Evolutionary conservation across 2,329 filamentous ascomycete species (phyloP).

Genomic region (Dothistroma septosporum): DNA sequence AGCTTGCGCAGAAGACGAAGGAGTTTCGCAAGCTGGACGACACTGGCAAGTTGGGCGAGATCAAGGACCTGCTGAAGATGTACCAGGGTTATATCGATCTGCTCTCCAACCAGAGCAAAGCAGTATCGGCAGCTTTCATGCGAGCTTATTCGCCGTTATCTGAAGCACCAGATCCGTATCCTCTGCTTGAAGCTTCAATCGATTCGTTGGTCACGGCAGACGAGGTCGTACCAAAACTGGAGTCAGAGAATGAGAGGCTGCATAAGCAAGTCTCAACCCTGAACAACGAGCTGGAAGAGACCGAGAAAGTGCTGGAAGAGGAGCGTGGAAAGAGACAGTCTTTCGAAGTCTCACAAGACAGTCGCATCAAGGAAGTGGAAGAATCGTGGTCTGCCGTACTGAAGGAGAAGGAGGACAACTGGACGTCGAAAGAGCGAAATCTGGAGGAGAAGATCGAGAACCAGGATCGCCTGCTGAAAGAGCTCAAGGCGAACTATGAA

Average conservation of each 20-base stretch:
- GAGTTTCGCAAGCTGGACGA: constrained; percentile 95
- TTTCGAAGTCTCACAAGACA: constrained; percentile 72
- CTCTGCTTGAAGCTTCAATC: constrained; percentile 90
- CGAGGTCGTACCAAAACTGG: constrained; percentile 84
- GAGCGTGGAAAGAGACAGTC: constrained; percentile 70
- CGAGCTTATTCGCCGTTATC: constrained; percentile 89
- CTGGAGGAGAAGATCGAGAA: constrained; percentile 92
- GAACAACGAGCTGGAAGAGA: constrained; percentile 75
- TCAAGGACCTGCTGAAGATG: constrained; percentile 80
- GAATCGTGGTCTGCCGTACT: constrained; percentile 84
- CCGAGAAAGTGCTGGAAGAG: constrained; percentile 72
- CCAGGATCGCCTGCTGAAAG: constrained; percentile 85
- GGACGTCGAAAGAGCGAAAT: constrained; percentile 86
- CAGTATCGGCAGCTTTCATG: constrained; percentile 86
- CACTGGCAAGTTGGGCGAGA: constrained; percentile 75
- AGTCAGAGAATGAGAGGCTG: constrained; percentile 83
- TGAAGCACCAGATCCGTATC: constrained; percentile 94
- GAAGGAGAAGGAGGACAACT: constrained; percentile 92
- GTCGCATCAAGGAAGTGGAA: constrained; percentile 83
- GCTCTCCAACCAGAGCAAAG: constrained; percentile 91
- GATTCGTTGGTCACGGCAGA: constrained; percentile 89
- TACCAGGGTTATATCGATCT: constrained; percentile 98
- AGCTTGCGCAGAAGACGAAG: constrained; percentile 97
- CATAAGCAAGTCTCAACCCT: constrained; percentile 72
- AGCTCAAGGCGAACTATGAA: constrained; percentile 95